Conservation (phyloP, 177 flowering plant genomes). For the Tripterygium wilfordii region DNA sequence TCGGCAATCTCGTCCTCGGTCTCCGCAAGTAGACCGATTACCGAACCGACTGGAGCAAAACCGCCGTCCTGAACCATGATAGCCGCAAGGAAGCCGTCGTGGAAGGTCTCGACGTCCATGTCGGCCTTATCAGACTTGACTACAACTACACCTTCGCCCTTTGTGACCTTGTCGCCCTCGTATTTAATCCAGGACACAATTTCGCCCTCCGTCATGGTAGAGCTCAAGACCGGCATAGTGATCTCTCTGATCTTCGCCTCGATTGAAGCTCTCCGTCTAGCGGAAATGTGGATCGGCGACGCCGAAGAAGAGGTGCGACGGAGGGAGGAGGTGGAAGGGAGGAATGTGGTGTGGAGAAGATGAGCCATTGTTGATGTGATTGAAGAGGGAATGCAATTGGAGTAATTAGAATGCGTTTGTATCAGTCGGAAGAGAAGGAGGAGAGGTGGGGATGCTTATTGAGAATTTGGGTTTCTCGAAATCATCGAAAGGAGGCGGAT, state of each 20-base stretch:
- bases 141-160: conserved; percentile 96
- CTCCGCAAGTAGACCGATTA: conserved; percentile 82
- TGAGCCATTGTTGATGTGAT: conserved; percentile 23
- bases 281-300: neutral
- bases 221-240: conserved; percentile 95
- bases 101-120: conserved; percentile 96
- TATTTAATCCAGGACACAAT: conserved; percentile 86
- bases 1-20: conserved; percentile 72
- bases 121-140: conserved; percentile 98
- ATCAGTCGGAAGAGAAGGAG: too few species aligned
- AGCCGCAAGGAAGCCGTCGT: conserved; percentile 86
- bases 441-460: too few species aligned
- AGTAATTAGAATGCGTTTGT: too few species aligned
- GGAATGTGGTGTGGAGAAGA: conserved; percentile 19
- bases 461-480: conserved; percentile 9
- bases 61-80: conserved; percentile 91
- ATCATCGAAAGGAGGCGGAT: conserved; percentile 28
- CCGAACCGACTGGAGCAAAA: conserved; percentile 92
- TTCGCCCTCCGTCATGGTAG: conserved; percentile 98
- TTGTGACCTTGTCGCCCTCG: conserved; percentile 81
- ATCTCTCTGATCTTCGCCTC: conserved; percentile 89
- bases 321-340: conserved; percentile 20
- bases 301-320: conserved; percentile 10
- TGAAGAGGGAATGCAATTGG: too few species aligned
- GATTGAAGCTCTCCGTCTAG: too few species aligned